These are phyloP conservation scores for Volvariella surrecta DNA, from an alignment of 1,284 basidiomycete genomes.

Conservation along the genomic window DNA sequence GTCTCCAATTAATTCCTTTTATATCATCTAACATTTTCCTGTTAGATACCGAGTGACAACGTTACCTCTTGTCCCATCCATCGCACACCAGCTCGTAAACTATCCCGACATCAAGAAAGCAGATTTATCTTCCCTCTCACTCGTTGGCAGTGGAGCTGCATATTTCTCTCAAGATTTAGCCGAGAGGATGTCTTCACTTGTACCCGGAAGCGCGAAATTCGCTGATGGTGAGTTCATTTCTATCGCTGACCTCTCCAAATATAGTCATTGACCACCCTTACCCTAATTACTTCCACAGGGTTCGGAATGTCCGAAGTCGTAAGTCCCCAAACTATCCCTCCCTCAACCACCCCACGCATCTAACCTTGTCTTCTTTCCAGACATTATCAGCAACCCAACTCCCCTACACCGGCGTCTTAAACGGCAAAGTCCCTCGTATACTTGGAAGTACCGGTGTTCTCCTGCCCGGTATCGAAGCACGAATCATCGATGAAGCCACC, in stretches of 20 bases:
- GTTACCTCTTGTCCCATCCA: slow-evolving; percentile 52
- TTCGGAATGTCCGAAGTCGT: slow-evolving; percentile 75
- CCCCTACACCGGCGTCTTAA: slow-evolving; percentile 37
- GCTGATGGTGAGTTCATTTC: slow-evolving; percentile 34
- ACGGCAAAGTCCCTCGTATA: slow-evolving; percentile 32
- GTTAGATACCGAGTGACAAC: slow-evolving; percentile 42
- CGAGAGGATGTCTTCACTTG: slow-evolving; percentile 28
- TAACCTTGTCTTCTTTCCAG: slow-evolving; percentile 22
- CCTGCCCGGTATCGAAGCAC: slow-evolving; percentile 52
- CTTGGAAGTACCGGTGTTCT: slow-evolving; percentile 49
- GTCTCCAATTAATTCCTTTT: not conserved
- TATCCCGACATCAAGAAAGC: slow-evolving; percentile 37
- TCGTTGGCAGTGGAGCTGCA: slow-evolving; percentile 49
- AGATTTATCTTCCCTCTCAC: slow-evolving; percentile 45
- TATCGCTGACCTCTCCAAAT: slow-evolving; percentile 5
- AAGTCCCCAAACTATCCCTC: slow-evolving; percentile 18
- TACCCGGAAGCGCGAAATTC: slow-evolving; percentile 27
- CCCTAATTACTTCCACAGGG: slow-evolving; percentile 31
- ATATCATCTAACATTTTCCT: not conserved
- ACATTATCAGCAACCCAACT: slow-evolving; percentile 43
- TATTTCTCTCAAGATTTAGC: slow-evolving; percentile 53
- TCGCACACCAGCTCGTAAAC: slow-evolving; percentile 56
- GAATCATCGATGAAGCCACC: slow-evolving; percentile 52
- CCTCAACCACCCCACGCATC: slow-evolving; percentile 1
- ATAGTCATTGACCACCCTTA: not conserved